phyloP scores from a whole-genome alignment of 805 yeast species.

The Candida gorgasii region DNA sequence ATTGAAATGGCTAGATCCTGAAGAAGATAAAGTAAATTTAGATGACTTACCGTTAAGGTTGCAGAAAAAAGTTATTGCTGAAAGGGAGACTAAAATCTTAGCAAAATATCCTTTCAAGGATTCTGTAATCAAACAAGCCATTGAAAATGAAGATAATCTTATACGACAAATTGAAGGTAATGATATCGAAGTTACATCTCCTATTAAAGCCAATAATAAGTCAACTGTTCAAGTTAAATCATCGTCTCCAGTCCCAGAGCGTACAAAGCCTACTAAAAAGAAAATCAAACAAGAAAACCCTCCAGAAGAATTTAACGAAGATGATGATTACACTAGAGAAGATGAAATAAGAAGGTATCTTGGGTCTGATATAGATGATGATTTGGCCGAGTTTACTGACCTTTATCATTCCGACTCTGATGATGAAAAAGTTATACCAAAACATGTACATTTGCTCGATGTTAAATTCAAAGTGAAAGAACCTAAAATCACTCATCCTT shows the following conservation, averaged over 20 bases:
- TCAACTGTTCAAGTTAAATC: neutral
- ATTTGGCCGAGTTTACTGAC: constrained; percentile 14
- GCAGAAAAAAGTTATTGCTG: constrained; percentile 39
- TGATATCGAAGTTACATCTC: constrained; percentile 1
- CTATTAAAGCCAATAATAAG: neutral
- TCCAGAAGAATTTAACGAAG: constrained; percentile 6
- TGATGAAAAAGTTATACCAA: constrained; percentile 7
- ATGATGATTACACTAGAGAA: constrained; percentile 4
- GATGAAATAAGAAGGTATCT: constrained; percentile 2
- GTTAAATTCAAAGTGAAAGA: constrained; percentile 35
- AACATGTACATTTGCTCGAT: constrained; percentile 22
- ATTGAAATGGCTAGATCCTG: constrained; percentile 33
- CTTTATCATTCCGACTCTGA: constrained; percentile 1
- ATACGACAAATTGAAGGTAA: constrained; percentile 12
- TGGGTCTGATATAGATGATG: constrained; percentile 15
- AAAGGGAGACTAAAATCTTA: constrained; percentile 30
- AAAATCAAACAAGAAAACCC: constrained; percentile 6
- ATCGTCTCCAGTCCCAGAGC: neutral
- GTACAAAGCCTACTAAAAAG: constrained; percentile 1
- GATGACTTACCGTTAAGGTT: constrained; percentile 38
- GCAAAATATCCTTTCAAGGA: constrained; percentile 38
- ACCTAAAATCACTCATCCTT: constrained; percentile 43
- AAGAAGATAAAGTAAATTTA: constrained; percentile 23
- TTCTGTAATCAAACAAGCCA: constrained; percentile 26
- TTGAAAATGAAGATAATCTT: constrained; percentile 20